Conservation (phyloP, 805 yeast species). For the Saccharomycopsis synnaedendra region DNA sequence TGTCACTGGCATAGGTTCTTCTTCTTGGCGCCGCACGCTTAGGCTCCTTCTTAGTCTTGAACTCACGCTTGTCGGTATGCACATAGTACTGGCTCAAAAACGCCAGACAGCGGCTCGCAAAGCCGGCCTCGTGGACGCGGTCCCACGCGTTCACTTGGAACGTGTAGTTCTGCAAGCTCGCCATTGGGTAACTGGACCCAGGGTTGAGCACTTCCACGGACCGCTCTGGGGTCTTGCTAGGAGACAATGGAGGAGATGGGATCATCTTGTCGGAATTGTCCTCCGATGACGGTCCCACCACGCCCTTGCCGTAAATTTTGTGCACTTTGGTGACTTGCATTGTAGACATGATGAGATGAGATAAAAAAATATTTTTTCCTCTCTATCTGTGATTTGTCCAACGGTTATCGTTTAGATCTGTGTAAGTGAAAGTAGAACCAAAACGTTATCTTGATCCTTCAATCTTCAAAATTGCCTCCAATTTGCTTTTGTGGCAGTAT, state of each 20-base stretch:
- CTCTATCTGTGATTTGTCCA: too few relatives aligned
- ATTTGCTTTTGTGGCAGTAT: too few relatives aligned
- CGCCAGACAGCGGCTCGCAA: conserved; percentile 31
- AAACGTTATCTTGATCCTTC: too few relatives aligned
- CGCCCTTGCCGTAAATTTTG: too few relatives aligned
- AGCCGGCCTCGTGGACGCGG: conserved; percentile 31
- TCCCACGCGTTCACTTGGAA: conserved; percentile 43
- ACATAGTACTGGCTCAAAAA: conserved; percentile 40
- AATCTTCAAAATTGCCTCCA: too few relatives aligned
- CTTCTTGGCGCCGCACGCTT: conserved; percentile 13
- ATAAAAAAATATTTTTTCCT: too few relatives aligned
- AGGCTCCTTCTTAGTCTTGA: background rate
- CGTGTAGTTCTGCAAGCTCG: conserved; percentile 32
- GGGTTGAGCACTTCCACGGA: background rate
- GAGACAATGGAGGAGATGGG: conserved; percentile 36
- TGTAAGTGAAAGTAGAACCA: too few relatives aligned
- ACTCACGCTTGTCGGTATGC: conserved; percentile 11
- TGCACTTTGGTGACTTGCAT: too few relatives aligned
- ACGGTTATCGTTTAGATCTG: too few relatives aligned
- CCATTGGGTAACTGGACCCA: conserved; percentile 32
- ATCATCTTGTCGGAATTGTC: conserved; percentile 22
- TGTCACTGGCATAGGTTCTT: conserved; percentile 2
- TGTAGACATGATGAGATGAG: too few relatives aligned
- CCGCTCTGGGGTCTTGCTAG: conserved; percentile 20
- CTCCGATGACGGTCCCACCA: background rate